Base-by-base conservation (phyloP, 352 stramenopile species). In the Halophytophthora polymorphica region DNA sequence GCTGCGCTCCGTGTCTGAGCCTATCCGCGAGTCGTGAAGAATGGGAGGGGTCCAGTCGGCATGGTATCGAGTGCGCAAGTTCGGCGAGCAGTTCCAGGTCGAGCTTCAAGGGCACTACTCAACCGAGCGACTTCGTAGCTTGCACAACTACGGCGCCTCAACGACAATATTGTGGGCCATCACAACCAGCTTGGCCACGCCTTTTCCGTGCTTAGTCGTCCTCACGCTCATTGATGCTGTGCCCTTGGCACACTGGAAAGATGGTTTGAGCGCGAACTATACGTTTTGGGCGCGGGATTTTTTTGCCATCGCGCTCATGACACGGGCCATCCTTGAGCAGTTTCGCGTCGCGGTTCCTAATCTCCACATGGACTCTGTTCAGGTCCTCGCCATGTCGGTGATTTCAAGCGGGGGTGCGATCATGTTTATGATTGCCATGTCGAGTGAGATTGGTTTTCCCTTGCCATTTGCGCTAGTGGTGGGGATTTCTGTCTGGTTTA, bases 61-160 rank as follows among this genome's bases (percentile, higher is more conserved):
- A 38, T 23, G 6, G 3, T 8, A 48, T 15, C 42, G 42, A 10
- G 28, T 48, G 35, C 50, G 50, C 31, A 58, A 52, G 21, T 50
- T 58, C 21, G 25, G 42, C 13, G 23, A 45, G 12, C 25, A 41
- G 2, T 40, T 58, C 2, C 63, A 77, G 22, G 63, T 73, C 3
- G 70, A 80, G 45, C 47, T 73, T 6, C 55, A 75, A 6, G 70
- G 66, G 7, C 56, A 74, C 13, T 80, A 69, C 57, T 76, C 66
- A 2, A 3, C 60, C 19, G 41, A 66, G 43, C 56, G 64, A 28
- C 49, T 71, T 43, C 5, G 6, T 13, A 15, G 42, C 1, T 28
- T 69, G 25, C 34, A 48, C 0, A 14, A 21, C 6, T 75, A 68
- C 52, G 19, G 37, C 25, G 15, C 21, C 1, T 14, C 21, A 1